Evolutionary conservation across 75 land plant genomes (phyloP).

Genomic region (Cunninghamia lanceolata): DNA sequence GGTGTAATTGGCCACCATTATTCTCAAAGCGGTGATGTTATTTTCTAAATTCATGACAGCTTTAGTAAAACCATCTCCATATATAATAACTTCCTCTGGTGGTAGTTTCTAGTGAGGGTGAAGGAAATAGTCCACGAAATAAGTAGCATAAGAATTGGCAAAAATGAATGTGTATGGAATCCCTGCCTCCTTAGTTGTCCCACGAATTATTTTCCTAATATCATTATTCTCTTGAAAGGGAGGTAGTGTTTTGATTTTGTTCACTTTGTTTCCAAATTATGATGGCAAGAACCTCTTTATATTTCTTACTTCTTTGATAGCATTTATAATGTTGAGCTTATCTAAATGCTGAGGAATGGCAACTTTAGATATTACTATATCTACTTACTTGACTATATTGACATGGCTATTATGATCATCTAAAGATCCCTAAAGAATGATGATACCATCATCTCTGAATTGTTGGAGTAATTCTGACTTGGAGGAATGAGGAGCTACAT

Average conservation of each 20-base stretch:
- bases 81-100: conserved; percentile 15
- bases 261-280: conserved; percentile 33
- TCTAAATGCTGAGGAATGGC: conserved; percentile 34
- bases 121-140: conserved; percentile 21
- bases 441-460: too few species aligned
- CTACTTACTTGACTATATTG: too few species aligned
- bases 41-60: conserved; percentile 36
- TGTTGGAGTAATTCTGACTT: too few species aligned
- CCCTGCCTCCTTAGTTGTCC: conserved; percentile 25
- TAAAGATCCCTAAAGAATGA: conserved; percentile 49
- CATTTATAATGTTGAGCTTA: conserved; percentile 40
- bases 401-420: conserved; percentile 47
- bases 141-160: conserved; percentile 26
- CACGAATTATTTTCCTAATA: conserved; percentile 21
- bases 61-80: conserved; percentile 39
- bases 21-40: conserved; percentile 30
- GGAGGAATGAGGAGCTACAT: too few species aligned
- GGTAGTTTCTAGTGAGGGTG: conserved; percentile 12
- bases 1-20: conserved; percentile 10
- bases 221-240: conserved; percentile 18
- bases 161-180: conserved; percentile 38
- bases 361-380: conserved; percentile 40
- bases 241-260: conserved; percentile 13
- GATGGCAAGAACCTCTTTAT: conserved; percentile 49
- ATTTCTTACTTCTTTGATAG: conserved; percentile 41